phyloP scores from a whole-genome alignment of 768 basidiomycete genomes.

The Lyophyllum semitale region DNA sequence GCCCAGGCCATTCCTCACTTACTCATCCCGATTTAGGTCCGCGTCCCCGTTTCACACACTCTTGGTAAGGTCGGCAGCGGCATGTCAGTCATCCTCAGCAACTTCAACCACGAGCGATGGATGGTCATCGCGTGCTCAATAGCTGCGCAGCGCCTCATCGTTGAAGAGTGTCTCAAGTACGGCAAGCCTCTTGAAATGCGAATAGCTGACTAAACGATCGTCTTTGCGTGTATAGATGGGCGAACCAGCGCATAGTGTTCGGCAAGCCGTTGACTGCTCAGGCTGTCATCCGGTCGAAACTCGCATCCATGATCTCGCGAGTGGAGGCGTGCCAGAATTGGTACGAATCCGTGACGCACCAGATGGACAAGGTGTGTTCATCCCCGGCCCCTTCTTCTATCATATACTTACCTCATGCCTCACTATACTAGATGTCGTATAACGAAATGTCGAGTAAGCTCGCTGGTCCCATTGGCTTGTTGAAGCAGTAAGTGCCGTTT shows the following conservation, averaged over 20 bases:
- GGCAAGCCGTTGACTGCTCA: slow-evolving; percentile 83
- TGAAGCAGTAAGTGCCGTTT: slow-evolving; percentile 71
- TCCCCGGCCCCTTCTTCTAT: slow-evolving; percentile 10
- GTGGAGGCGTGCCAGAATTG: slow-evolving; percentile 86
- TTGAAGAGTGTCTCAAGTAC: slow-evolving; percentile 90
- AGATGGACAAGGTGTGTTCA: slow-evolving; percentile 80
- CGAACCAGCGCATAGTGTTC: slow-evolving; percentile 86
- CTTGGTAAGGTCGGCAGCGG: slow-evolving; percentile 88
- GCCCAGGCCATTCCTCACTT: background rate
- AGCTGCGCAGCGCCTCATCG: slow-evolving; percentile 74
- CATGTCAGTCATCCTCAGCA: slow-evolving; percentile 78
- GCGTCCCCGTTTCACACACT: slow-evolving; percentile 84
- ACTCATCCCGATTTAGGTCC: slow-evolving; percentile 34
- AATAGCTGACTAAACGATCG: slow-evolving; percentile 1
- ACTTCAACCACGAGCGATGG: slow-evolving; percentile 92
- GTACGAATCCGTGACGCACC: slow-evolving; percentile 87
- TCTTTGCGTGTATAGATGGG: slow-evolving; percentile 58
- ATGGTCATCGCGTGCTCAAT: slow-evolving; percentile 77
- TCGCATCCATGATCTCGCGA: slow-evolving; percentile 88
- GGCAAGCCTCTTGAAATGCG: slow-evolving; percentile 13
- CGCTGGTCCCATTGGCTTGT: slow-evolving; percentile 85
- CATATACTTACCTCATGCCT: slow-evolving; percentile 1
- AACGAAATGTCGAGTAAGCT: slow-evolving; percentile 81
- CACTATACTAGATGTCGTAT: slow-evolving; percentile 71
- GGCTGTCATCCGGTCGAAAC: slow-evolving; percentile 85